These are phyloP conservation scores for Cicer bijugum DNA, from an alignment of 306 rosid species.

Conservation along the genomic window DNA sequence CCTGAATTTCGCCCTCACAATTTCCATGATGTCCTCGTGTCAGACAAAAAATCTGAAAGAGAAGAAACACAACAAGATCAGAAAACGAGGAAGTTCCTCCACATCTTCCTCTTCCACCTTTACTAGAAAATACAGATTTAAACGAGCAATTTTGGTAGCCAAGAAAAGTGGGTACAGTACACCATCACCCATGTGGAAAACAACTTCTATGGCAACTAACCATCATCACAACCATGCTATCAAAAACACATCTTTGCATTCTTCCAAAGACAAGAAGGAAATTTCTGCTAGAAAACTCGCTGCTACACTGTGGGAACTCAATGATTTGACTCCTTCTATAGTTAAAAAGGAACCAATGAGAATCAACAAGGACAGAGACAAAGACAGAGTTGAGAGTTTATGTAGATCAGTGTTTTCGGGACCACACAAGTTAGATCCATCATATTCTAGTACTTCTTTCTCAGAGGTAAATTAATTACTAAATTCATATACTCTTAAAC, in stretches of 20 bases:
- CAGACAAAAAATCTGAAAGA: constrained; percentile 26
- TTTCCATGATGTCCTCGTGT: constrained; percentile 63
- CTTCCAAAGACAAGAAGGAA: constrained; percentile 56
- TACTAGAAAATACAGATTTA: constrained; percentile 46
- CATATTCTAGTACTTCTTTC: constrained; percentile 44
- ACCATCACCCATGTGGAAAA: constrained; percentile 78
- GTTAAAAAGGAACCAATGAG: constrained; percentile 48
- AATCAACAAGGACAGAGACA: constrained; percentile 46
- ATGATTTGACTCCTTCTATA: constrained; percentile 54
- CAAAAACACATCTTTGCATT: constrained; percentile 27
- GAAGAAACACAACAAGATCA: constrained; percentile 43
- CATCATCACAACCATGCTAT: constrained; percentile 21
- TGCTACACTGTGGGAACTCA: constrained; percentile 81
- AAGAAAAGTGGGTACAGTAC: constrained; percentile 63
- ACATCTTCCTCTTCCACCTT: constrained; percentile 40
- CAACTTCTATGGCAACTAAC: constrained; percentile 40
- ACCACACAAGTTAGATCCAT: constrained; percentile 67
- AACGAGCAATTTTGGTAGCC: constrained; percentile 50
- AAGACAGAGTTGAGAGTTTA: constrained; percentile 44
- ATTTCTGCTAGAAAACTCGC: constrained; percentile 75
- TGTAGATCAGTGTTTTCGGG: constrained; percentile 49
- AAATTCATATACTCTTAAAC: neutral
- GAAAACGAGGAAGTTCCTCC: constrained; percentile 55
- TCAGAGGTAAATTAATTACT: constrained; percentile 58
- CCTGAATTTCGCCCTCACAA: neutral